These are phyloP conservation scores for Backusella psychrophila DNA, from an alignment of 192 early-diverging fungal genomes.

Conservation along the genomic window DNA sequence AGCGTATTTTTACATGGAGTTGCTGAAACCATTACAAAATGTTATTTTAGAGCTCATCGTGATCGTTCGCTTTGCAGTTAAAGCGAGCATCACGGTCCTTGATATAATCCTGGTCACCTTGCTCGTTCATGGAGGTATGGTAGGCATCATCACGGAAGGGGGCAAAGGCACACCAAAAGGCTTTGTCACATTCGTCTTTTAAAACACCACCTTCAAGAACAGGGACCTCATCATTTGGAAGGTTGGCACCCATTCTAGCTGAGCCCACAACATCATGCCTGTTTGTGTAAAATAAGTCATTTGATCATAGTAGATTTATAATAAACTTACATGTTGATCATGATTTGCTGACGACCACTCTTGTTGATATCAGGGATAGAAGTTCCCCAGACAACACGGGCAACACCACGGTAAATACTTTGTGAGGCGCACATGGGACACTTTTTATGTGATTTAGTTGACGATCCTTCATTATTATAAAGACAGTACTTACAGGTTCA, in stretches of 20 bases:
- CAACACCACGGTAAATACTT: slow-evolving; percentile 24
- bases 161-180: slow-evolving; percentile 19
- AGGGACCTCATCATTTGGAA: slow-evolving; percentile 4
- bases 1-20: slow-evolving; percentile 29
- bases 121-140: slow-evolving; percentile 5
- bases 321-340: slow-evolving; percentile 21
- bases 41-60: slow-evolving; percentile 6
- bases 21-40: slow-evolving; percentile 17
- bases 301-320: neutral
- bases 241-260: slow-evolving; percentile 14
- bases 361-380: slow-evolving; percentile 28
- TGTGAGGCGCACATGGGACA: slow-evolving; percentile 32
- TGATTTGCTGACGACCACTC: slow-evolving; percentile 25
- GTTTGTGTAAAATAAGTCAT: neutral
- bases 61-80: neutral
- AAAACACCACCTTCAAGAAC: slow-evolving; percentile 14
- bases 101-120: slow-evolving; percentile 14
- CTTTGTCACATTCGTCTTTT: slow-evolving; percentile 22
- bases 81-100: neutral
- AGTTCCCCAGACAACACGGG: slow-evolving; percentile 27
- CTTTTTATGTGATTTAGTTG: neutral
- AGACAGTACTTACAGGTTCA: slow-evolving; percentile 12
- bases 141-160: slow-evolving; percentile 14
- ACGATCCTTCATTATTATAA: no score
- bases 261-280: slow-evolving; percentile 20